Evolutionary conservation across 1,139 yeast species (phyloP).

Genomic region (Suhomyces atakaporum): DNA sequence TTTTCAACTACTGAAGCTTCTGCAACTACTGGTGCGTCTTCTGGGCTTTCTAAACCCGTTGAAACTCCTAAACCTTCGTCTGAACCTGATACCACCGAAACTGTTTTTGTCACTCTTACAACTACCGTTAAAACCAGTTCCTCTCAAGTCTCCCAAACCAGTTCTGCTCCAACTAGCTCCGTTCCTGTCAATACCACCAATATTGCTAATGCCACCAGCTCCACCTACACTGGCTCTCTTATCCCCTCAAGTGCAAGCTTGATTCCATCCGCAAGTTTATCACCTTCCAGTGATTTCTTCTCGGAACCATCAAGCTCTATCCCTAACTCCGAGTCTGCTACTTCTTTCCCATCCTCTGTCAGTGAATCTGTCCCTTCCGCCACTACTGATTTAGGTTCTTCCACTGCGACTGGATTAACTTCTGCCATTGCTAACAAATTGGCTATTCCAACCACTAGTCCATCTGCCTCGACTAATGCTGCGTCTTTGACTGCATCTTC

Average conservation of each 20-base stretch:
- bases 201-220: background rate
- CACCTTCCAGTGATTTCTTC: too few relatives aligned
- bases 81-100: background rate
- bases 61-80: background rate
- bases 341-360: background rate
- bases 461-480: constrained; percentile 14
- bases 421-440: constrained; percentile 11
- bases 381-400: background rate
- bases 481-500: constrained; percentile 18
- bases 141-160: background rate
- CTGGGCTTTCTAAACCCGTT: too few relatives aligned
- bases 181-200: background rate
- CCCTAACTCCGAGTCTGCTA: background rate
- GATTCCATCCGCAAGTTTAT: too few relatives aligned
- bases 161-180: too few relatives aligned
- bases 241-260: too few relatives aligned
- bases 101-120: background rate
- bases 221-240: too few relatives aligned
- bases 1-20: background rate
- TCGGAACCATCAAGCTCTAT: too few relatives aligned
- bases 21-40: constrained; percentile 2
- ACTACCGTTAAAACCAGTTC: background rate
- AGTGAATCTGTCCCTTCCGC: background rate
- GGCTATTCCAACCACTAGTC: constrained; percentile 16
- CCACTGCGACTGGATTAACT: background rate